These are phyloP conservation scores for Stentor roeselii DNA, from an alignment of 73 alveolate species.

Conservation along the genomic window DNA sequence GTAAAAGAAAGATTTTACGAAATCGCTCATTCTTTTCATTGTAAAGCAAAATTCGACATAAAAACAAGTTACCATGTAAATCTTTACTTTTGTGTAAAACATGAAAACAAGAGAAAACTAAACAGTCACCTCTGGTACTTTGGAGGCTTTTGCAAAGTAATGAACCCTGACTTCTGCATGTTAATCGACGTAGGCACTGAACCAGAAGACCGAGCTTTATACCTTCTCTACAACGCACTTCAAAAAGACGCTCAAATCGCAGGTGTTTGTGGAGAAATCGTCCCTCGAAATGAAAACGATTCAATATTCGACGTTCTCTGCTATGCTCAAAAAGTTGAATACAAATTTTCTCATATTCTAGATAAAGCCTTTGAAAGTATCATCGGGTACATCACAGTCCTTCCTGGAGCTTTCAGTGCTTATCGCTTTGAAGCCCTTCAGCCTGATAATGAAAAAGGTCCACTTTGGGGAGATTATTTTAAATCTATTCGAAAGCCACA, in stretches of 20 bases:
- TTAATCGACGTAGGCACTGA: slow-evolving; percentile 25
- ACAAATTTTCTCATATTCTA: slow-evolving; percentile 17
- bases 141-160: slow-evolving; percentile 23
- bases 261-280: slow-evolving; percentile 28
- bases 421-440: slow-evolving; percentile 35
- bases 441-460: slow-evolving; percentile 11
- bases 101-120: slow-evolving; percentile 12
- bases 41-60: not conserved
- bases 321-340: slow-evolving; percentile 25
- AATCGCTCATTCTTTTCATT: not conserved
- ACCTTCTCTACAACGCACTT: not conserved
- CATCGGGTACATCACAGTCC: slow-evolving; percentile 32
- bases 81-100: slow-evolving; percentile 19
- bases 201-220: slow-evolving; percentile 14
- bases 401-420: slow-evolving; percentile 48
- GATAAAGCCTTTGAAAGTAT: slow-evolving; percentile 25
- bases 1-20: not conserved
- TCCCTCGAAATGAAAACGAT: not conserved
- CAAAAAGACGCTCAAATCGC: slow-evolving; percentile 13
- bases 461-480: slow-evolving; percentile 25
- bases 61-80: not conserved
- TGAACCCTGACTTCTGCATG: slow-evolving; percentile 16
- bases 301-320: not conserved
- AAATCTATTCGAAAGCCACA: slow-evolving; percentile 14
- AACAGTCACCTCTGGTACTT: slow-evolving; percentile 28